Base-by-base conservation (phyloP, 192 early-diverging fungal species). In the Umbelopsis ramanniana region DNA sequence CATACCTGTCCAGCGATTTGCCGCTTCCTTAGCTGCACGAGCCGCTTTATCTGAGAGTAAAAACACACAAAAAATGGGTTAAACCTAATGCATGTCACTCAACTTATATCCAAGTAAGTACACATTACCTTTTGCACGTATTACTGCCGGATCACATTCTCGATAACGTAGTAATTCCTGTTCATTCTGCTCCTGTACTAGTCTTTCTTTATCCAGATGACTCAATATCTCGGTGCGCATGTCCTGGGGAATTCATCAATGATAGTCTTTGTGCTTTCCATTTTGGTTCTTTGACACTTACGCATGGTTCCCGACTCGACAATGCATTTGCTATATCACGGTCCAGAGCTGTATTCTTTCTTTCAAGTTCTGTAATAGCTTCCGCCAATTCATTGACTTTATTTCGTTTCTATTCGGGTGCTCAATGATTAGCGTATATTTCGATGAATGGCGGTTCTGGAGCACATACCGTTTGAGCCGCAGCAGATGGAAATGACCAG, bases 401-500 rank as follows among this genome's bases (percentile, higher is more conserved):
- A 53, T 79, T 76, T 45, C 85, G 80, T 70, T 33, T 63, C 57
- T 63, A 1, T 50, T 29, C 6, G 48, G 15, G 3, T 15, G 48
- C 17, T 15, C 9, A 17, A 15, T 17, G 15, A 19, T 21, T 21
- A 50, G 48, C 1, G 3, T 50, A 50, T n/a, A 50, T n/a, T 6
- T 6, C 5, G 9, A n/a, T n/a, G 15, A 50, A 50, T 19, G n/a
- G 17, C 11, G 5, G 19, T 43, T 43, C 1, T 12, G 15, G 17
- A 50, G 48, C 17, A 50, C 81, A 66, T 63, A 89, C 86, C 23
- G 83, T 72, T 78, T 87, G 81, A 45, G 81, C 74, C 6, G 85
- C 85, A 17, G 89, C 85, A 67, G 89, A 89, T 5, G 94, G 94
- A 73, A 93, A 97, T n/a, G 93, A 88, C 95, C 95, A 97, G 74